Conservation (phyloP, 192 early-diverging fungal species). For the Backusella mclennaniae region DNA sequence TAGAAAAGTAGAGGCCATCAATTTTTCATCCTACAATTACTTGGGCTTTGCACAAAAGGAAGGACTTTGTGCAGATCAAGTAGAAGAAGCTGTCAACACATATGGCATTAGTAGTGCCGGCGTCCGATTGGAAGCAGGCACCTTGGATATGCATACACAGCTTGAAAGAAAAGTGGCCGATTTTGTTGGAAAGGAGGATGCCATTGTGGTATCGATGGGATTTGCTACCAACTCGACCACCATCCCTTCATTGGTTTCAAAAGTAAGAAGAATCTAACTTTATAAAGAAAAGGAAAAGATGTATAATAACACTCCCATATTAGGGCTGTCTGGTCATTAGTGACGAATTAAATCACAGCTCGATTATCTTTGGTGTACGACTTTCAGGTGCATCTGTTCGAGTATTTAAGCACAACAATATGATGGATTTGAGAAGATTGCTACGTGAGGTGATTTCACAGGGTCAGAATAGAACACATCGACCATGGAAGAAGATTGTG, state of each 20-base stretch:
- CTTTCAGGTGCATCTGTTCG: slow-evolving; percentile 80
- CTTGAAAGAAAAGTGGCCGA: slow-evolving; percentile 75
- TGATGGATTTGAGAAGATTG: slow-evolving; percentile 63
- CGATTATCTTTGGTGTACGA: slow-evolving; percentile 82
- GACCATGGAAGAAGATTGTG: slow-evolving; percentile 95
- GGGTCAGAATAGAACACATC: slow-evolving; percentile 88
- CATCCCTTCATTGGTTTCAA: slow-evolving; percentile 76
- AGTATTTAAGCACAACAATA: slow-evolving; percentile 87
- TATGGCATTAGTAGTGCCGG: slow-evolving; percentile 63
- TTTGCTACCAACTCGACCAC: slow-evolving; percentile 90
- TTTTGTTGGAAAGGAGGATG: slow-evolving; percentile 81
- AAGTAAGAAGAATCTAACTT: slow-evolving; percentile 8
- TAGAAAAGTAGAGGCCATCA: slow-evolving; percentile 65
- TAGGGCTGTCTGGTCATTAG: slow-evolving; percentile 81
- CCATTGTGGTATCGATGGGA: slow-evolving; percentile 85
- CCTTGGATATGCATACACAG: slow-evolving; percentile 59
- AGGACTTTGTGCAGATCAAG: slow-evolving; percentile 86
- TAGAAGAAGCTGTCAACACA: slow-evolving; percentile 62
- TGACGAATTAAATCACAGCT: slow-evolving; percentile 89
- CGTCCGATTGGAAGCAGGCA: slow-evolving; percentile 65
- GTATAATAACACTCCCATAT: neutral
- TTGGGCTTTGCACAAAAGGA: slow-evolving; percentile 87
- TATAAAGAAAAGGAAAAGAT: neutral
- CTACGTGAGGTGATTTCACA: slow-evolving; percentile 80
- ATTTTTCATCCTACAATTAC: slow-evolving; percentile 92